Conservation (phyloP, 768 basidiomycete species). For the Russula dissimulans region DNA sequence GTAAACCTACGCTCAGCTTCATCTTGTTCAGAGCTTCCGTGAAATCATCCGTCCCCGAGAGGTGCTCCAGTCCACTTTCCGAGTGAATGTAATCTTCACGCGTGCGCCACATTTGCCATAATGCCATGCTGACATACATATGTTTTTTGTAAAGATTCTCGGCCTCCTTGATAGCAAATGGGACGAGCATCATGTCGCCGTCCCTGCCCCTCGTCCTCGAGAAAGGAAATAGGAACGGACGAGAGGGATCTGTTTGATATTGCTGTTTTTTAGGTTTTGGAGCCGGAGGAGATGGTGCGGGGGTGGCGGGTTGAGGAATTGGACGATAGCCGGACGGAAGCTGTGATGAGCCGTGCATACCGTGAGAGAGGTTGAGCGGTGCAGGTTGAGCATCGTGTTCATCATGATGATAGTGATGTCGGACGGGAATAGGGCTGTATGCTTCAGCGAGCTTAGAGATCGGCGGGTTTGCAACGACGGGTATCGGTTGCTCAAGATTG, state of each 20-base stretch:
- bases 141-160: conserved; percentile 83
- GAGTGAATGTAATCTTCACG: conserved; percentile 91
- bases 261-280: conserved; percentile 97
- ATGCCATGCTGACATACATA: conserved; percentile 79
- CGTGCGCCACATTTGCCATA: conserved; percentile 93
- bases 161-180: conserved; percentile 93
- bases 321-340: conserved; percentile 35
- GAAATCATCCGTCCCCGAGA: conserved; percentile 59
- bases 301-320: conserved; percentile 68
- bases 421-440: conserved; percentile 85
- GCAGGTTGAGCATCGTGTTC: conserved; percentile 45
- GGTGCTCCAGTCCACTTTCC: conserved; percentile 82
- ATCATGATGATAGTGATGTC: conserved; percentile 90
- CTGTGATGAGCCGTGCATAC: conserved; percentile 26
- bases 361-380: conserved; percentile 30
- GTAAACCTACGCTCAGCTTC: conserved; percentile 23
- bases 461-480: conserved; percentile 26
- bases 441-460: conserved; percentile 77
- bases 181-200: conserved; percentile 64
- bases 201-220: conserved; percentile 49
- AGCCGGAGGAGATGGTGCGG: conserved; percentile 71
- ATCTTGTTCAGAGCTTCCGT: conserved; percentile 33
- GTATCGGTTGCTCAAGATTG: conserved; percentile 21
- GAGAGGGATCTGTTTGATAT: conserved; percentile 91
- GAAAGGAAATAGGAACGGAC: conserved; percentile 95